These are phyloP conservation scores for Neurospora sp. DNA, from an alignment of 495 filamentous ascomycete species.

Conservation along the genomic window DNA sequence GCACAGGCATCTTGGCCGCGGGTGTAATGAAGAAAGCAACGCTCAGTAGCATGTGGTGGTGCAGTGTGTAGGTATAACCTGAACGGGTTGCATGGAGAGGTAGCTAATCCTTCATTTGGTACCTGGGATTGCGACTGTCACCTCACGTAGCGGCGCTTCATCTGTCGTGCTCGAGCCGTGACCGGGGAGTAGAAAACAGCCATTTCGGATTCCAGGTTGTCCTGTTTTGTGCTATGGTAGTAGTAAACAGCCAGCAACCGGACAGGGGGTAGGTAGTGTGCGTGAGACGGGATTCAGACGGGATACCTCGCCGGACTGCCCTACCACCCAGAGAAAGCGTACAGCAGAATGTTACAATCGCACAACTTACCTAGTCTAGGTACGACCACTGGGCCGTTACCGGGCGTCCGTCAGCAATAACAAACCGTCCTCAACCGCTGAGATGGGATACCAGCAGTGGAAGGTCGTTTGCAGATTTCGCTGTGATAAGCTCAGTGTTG, in stretches of 20 bases:
- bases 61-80: not conserved
- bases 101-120: not conserved
- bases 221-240: not conserved
- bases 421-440: not conserved
- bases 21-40: not conserved
- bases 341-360: not conserved
- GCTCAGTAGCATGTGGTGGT: not conserved
- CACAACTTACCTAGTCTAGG: not conserved
- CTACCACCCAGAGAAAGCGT: not conserved
- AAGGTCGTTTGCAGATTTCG: not conserved
- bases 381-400: not conserved
- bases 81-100: not conserved
- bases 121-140: slow-evolving; percentile 4
- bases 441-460: not conserved
- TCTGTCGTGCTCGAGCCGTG: not conserved
- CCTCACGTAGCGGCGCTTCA: slow-evolving; percentile 1
- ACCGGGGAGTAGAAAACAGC: not conserved
- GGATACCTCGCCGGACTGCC: not conserved
- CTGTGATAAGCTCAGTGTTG: not conserved
- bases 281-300: not conserved
- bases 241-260: not conserved
- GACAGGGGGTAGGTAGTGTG: not conserved
- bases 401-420: not conserved
- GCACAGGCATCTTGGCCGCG: not conserved
- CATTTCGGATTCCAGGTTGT: not conserved